Evolutionary conservation across 2,329 filamentous ascomycete genomes (phyloP).

Genomic region (Amauroascus verrucosus): DNA sequence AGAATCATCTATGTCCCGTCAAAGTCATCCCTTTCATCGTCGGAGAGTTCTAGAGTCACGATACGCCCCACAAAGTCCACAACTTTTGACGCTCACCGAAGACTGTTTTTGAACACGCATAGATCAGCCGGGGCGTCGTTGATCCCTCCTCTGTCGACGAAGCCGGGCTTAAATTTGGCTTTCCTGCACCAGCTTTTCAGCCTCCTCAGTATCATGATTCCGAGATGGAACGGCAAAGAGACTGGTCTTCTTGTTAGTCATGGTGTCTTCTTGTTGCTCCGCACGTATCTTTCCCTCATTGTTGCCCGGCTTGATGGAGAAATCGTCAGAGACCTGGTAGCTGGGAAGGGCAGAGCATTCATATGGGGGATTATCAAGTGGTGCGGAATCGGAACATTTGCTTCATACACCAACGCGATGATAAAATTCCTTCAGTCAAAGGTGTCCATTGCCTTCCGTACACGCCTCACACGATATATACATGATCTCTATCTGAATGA

Average conservation of each 20-base stretch:
- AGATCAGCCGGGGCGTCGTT: conserved; percentile 60
- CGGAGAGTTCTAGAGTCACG: conserved; percentile 75
- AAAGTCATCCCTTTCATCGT: conserved; percentile 37
- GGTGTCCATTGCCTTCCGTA: conserved; percentile 95
- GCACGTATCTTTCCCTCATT: conserved; percentile 87
- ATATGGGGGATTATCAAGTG: conserved; percentile 85
- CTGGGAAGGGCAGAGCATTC: conserved; percentile 80
- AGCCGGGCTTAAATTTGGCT: conserved; percentile 86
- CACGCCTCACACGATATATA: conserved; percentile 86
- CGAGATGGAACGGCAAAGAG: conserved; percentile 90
- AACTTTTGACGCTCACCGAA: conserved; percentile 91
- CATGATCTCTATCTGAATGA: conserved; percentile 94
- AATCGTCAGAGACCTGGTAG: conserved; percentile 92
- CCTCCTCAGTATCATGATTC: conserved; percentile 94
- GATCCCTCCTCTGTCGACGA: conserved; percentile 80
- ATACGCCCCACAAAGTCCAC: conserved; percentile 83
- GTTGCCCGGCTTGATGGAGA: conserved; percentile 90
- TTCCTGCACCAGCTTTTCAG: conserved; percentile 96
- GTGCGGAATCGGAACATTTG: conserved; percentile 86
- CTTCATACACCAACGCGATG: conserved; percentile 96
- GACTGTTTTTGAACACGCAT: conserved; percentile 85
- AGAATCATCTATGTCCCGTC: conserved; percentile 93
- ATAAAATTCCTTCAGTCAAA: conserved; percentile 98
- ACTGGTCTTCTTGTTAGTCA: conserved; percentile 83
- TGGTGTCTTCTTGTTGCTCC: conserved; percentile 74